Evolutionary conservation across 108 stramenopile species (phyloP).

Genomic region (Cyclotella baltica): DNA sequence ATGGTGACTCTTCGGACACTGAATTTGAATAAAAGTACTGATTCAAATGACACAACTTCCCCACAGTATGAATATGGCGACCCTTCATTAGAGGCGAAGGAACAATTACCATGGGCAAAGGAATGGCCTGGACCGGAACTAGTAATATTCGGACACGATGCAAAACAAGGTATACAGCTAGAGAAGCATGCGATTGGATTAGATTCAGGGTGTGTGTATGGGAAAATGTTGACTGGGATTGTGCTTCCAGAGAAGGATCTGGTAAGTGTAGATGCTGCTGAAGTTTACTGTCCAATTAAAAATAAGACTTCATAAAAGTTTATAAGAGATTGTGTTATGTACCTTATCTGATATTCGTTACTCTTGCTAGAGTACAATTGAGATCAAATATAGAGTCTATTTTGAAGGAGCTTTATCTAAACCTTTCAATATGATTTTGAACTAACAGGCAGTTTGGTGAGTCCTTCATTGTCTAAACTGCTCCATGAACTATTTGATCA

Average conservation of each 20-base stretch:
- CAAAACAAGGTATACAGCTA: conserved; percentile 78
- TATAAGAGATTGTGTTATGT: no score
- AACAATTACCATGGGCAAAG: conserved; percentile 58
- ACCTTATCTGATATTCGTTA: no score
- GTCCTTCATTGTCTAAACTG: no score
- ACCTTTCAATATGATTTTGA: no score
- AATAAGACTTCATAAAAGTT: conserved; percentile 26
- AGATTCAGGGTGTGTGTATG: conserved; percentile 92
- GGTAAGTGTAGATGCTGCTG: conserved; percentile 67
- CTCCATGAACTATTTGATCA: no score
- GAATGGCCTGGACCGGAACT: conserved; percentile 69
- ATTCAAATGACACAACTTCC: neutral
- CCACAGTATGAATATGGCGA: neutral
- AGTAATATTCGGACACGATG: conserved; percentile 94
- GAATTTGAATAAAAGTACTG: neutral
- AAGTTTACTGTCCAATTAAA: conserved; percentile 49
- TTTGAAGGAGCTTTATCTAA: no score
- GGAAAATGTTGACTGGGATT: conserved; percentile 80
- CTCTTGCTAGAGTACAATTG: no score
- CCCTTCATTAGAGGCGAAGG: neutral
- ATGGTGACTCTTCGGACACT: conserved; percentile 73
- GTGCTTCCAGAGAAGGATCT: conserved; percentile 71
- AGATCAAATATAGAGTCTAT: no score
- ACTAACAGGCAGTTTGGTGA: no score
- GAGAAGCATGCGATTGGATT: conserved; percentile 80